phyloP scores from a whole-genome alignment of 305 asterid species.

The Solanum hybrid region DNA sequence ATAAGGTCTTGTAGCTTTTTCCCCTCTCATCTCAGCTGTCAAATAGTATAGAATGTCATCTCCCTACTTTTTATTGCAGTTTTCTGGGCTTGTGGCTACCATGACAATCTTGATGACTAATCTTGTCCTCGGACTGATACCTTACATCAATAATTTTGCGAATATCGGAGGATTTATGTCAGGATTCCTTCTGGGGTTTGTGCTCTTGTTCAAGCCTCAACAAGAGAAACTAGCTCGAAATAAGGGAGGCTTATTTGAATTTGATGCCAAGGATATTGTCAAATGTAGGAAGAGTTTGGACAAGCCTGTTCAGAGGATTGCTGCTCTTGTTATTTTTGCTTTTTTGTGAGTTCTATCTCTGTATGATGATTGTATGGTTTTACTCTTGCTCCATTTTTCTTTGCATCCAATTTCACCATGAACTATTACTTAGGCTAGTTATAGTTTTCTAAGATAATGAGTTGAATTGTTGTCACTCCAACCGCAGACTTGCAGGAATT shows the following conservation, averaged over 20 bases:
- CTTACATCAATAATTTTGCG: constrained; percentile 64
- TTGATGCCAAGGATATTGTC: constrained; percentile 32
- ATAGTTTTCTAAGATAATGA: neutral
- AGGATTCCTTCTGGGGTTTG: constrained; percentile 58
- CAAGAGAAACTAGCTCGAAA: constrained; percentile 28
- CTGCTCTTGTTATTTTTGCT: constrained; percentile 40
- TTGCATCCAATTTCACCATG: neutral
- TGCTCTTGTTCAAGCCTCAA: constrained; percentile 54
- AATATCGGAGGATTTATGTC: constrained; percentile 69
- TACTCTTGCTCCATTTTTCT: neutral
- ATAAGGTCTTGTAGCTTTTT: constrained; percentile 34
- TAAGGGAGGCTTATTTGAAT: constrained; percentile 60
- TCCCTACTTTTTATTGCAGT: constrained; percentile 29
- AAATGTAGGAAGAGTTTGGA: constrained; percentile 40
- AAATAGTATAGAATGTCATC: constrained; percentile 1
- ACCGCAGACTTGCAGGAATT: constrained; percentile 47
- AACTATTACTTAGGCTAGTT: neutral
- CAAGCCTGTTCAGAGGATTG: constrained; percentile 47
- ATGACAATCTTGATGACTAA: constrained; percentile 35
- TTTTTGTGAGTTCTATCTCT: constrained; percentile 44
- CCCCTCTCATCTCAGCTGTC: neutral
- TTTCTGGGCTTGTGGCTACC: constrained; percentile 36
- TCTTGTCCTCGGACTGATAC: constrained; percentile 55
- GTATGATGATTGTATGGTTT: neutral
- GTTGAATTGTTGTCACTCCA: neutral